Evolutionary conservation across 306 rosid species (phyloP).

Genomic region (Cajanus cajan): DNA sequence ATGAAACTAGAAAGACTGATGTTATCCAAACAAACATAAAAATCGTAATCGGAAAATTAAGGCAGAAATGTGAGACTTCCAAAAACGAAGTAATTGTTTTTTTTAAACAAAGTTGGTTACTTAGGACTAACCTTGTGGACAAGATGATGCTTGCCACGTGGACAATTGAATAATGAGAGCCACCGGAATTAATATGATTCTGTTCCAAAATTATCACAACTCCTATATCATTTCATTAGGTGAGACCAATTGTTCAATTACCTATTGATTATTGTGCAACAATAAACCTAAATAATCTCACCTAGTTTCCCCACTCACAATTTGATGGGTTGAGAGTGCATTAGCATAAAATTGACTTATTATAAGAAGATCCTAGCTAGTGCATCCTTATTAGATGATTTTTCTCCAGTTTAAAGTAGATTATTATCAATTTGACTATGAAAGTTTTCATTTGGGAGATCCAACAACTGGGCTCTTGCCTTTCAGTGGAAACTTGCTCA

Average conservation of each 20-base stretch:
- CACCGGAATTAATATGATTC: background rate
- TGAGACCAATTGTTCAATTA: background rate
- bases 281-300: background rate
- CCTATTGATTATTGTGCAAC: background rate
- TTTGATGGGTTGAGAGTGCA: background rate
- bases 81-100: background rate
- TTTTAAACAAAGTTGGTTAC: background rate
- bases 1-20: too few species aligned
- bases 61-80: too few species aligned
- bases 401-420: background rate
- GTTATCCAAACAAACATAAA: too few species aligned
- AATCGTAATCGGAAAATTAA: too few species aligned
- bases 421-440: background rate
- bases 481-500: conserved; percentile 23
- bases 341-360: background rate
- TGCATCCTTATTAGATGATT: background rate
- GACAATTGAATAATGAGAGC: background rate
- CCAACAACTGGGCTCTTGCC: conserved; percentile 23
- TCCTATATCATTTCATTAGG: background rate
- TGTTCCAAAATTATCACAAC: background rate
- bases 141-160: background rate
- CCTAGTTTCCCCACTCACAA: background rate
- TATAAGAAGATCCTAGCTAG: background rate
- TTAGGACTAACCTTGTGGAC: background rate
- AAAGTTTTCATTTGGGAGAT: background rate